Percentiles rank a stretch among this genome's conserved stretches.
Conservation (phyloP, 768 basidiomycete species). For the Leccinum subtestaceum region DNA sequence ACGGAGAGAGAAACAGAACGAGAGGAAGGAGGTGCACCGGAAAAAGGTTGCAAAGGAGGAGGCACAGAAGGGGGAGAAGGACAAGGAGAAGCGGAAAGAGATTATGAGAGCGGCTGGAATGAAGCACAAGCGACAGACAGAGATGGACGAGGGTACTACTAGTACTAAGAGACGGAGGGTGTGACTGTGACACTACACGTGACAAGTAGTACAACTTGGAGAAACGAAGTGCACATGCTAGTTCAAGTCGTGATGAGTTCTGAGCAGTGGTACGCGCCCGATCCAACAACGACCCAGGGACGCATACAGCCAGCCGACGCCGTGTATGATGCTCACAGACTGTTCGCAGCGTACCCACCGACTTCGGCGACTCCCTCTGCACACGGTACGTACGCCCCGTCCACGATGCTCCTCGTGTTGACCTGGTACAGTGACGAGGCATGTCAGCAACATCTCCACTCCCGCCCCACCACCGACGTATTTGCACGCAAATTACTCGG, state of each 20-base stretch:
- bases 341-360: slow-evolving; percentile 68
- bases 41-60: slow-evolving; percentile 77
- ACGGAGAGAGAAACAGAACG: slow-evolving; percentile 85
- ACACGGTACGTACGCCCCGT: slow-evolving; percentile 49
- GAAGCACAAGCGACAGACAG: slow-evolving; percentile 66
- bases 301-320: slow-evolving; percentile 38
- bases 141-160: slow-evolving; percentile 51
- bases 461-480: slow-evolving; percentile 62
- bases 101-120: slow-evolving; percentile 69
- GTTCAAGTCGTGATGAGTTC: slow-evolving; percentile 24
- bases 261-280: slow-evolving; percentile 12
- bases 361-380: slow-evolving; percentile 75
- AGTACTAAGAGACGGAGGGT: slow-evolving; percentile 51
- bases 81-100: slow-evolving; percentile 74
- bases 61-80: slow-evolving; percentile 57
- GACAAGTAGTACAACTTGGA: slow-evolving; percentile 1
- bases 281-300: slow-evolving; percentile 14
- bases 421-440: slow-evolving; percentile 55
- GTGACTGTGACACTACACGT: slow-evolving; percentile 23
- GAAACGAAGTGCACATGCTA: too few relatives aligned
- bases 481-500: slow-evolving; percentile 44
- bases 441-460: slow-evolving; percentile 58
- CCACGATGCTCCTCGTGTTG: slow-evolving; percentile 9
- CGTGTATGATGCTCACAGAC: slow-evolving; percentile 63
- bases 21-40: slow-evolving; percentile 60